These are phyloP conservation scores for Penicillium sp. DNA, from an alignment of 2,329 filamentous ascomycete genomes.

Conservation along the genomic window DNA sequence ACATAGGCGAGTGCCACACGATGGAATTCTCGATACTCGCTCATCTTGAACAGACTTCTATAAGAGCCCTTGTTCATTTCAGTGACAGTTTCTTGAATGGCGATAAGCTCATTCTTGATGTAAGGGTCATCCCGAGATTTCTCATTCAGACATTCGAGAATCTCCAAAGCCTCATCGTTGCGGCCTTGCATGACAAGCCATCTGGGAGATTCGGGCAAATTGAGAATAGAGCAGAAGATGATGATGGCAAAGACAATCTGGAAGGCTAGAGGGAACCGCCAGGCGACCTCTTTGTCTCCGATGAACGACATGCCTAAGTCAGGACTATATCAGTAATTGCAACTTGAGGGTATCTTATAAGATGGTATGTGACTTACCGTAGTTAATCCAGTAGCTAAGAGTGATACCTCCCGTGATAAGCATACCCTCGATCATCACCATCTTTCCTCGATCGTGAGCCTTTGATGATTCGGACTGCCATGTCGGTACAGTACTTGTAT, in stretches of 20 bases:
- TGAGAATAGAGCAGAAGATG: constrained; percentile 46
- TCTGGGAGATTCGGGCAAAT: constrained; percentile 55
- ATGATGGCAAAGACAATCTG: constrained; percentile 55
- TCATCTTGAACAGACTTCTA: constrained; percentile 56
- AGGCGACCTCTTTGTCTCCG: constrained; percentile 43
- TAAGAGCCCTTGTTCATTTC: constrained; percentile 50
- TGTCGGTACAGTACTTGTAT: constrained; percentile 50
- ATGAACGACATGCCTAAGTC: constrained; percentile 46
- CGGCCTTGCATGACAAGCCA: constrained; percentile 56
- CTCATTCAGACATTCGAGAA: constrained; percentile 48
- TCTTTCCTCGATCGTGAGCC: constrained; percentile 31
- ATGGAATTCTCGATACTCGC: constrained; percentile 53
- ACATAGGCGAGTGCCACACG: constrained; percentile 53
- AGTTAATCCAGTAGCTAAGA: constrained; percentile 49
- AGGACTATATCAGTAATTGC: background rate
- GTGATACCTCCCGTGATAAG: constrained; percentile 50
- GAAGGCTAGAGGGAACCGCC: constrained; percentile 56
- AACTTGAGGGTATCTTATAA: background rate
- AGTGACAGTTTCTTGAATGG: constrained; percentile 50
- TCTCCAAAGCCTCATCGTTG: constrained; percentile 50
- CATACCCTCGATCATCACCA: constrained; percentile 52
- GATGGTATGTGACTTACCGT: constrained; percentile 26
- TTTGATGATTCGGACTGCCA: constrained; percentile 40
- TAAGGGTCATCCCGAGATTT: constrained; percentile 41
- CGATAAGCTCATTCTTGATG: constrained; percentile 45